Evolutionary conservation across 257 asterid species (phyloP).

Genomic region (Capsicum rhomboideum): DNA sequence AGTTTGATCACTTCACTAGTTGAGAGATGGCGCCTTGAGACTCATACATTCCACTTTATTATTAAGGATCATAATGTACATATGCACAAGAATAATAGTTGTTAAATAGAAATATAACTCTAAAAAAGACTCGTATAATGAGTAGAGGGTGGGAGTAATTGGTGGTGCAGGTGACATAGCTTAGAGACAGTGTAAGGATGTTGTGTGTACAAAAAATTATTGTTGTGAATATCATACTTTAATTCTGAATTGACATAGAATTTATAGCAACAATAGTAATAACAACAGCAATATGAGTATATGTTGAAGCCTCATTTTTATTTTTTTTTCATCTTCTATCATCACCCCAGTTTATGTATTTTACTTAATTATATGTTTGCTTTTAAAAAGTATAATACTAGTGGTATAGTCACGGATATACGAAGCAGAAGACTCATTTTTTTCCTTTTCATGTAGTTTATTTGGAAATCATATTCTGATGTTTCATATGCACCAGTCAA

Average conservation of each 20-base stretch:
- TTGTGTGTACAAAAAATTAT: neutral
- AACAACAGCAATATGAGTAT: neutral
- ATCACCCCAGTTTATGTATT: neutral
- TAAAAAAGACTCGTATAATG: neutral
- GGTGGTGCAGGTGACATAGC: neutral
- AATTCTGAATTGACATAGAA: neutral
- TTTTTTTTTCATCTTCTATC: neutral
- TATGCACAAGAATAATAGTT: neutral
- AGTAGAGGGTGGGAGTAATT: neutral
- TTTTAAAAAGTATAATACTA: neutral
- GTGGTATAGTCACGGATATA: neutral
- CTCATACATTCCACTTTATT: too few species aligned
- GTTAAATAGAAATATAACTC: neutral
- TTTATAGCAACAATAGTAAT: neutral
- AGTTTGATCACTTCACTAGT: too few species aligned
- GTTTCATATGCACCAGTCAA: too few species aligned
- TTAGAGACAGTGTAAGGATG: neutral
- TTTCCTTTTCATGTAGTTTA: too few species aligned
- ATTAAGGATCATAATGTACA: too few species aligned
- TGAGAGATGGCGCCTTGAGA: too few species aligned
- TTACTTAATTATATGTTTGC: neutral
- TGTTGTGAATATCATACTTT: neutral
- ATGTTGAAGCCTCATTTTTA: neutral
- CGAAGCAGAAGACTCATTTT: neutral
- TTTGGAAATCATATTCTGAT: too few species aligned